These are phyloP conservation scores for Haematococcus lacustris DNA, from an alignment of 139 green algal genomes.

Conservation along the genomic window DNA sequence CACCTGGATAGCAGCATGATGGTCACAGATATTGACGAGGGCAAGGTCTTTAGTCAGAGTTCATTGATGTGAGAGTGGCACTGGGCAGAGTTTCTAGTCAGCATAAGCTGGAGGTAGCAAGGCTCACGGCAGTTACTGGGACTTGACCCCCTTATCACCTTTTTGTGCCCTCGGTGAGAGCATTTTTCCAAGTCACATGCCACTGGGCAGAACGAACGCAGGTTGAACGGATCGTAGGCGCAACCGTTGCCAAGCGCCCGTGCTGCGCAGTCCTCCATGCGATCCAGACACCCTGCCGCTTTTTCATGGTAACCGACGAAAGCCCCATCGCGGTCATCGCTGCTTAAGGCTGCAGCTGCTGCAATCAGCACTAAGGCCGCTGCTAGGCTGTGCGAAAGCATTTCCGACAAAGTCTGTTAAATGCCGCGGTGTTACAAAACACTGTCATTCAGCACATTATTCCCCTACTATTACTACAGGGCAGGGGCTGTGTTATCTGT, in stretches of 20 bases:
- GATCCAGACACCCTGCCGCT: neutral
- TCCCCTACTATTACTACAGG: too few relatives aligned
- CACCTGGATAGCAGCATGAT: neutral
- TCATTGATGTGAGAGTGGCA: neutral
- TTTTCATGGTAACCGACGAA: slow-evolving; percentile 11
- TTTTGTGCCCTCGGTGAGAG: neutral
- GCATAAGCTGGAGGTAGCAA: neutral
- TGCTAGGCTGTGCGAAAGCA: too few relatives aligned
- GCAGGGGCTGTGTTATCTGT: too few relatives aligned
- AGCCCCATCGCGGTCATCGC: neutral
- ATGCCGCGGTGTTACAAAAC: too few relatives aligned
- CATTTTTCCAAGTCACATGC: neutral
- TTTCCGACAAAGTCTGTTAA: too few relatives aligned
- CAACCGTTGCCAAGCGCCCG: slow-evolving; percentile 1
- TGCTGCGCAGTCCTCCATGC: neutral
- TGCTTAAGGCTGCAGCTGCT: neutral
- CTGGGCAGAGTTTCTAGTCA: neutral
- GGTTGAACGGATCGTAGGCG: slow-evolving; percentile 3
- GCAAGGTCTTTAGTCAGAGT: too few relatives aligned
- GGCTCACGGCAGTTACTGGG: neutral
- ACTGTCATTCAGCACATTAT: too few relatives aligned
- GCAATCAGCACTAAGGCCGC: too few relatives aligned
- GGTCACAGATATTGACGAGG: neutral
- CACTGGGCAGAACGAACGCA: neutral
- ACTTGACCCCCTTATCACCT: too few relatives aligned